phyloP scores from a whole-genome alignment of 345 rosid genomes.

The Gynandropsis gynandra region DNA sequence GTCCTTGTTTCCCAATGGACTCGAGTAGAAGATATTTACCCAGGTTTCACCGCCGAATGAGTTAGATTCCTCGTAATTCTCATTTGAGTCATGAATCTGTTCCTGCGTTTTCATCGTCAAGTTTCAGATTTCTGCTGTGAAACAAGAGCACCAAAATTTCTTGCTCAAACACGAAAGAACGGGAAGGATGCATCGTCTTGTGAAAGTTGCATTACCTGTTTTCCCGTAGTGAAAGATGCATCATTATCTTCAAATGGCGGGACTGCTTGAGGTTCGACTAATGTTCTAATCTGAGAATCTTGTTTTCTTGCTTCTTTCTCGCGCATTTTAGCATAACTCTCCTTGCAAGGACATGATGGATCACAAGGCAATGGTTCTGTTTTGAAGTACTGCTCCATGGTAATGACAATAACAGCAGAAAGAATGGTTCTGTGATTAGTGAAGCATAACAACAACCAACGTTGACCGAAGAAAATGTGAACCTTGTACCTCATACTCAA shows the following conservation, averaged over 20 bases:
- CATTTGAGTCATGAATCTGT: conserved; percentile 13
- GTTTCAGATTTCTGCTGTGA: not conserved
- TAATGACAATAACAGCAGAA: conserved; percentile 5
- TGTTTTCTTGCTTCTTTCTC: conserved; percentile 58
- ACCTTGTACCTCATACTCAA: conserved; percentile 57
- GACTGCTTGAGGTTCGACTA: conserved; percentile 12
- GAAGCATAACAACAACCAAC: conserved; percentile 6
- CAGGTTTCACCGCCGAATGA: conserved; percentile 14
- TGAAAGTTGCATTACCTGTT: conserved; percentile 25
- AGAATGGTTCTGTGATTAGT: not conserved
- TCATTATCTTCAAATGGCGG: conserved; percentile 11
- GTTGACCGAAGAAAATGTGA: conserved; percentile 1
- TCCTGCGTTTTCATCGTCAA: conserved; percentile 15
- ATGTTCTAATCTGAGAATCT: conserved; percentile 12
- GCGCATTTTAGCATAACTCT: conserved; percentile 59
- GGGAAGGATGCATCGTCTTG: too few species aligned
- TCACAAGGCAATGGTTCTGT: conserved; percentile 72
- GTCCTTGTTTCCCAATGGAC: conserved; percentile 1
- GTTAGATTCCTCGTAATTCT: conserved; percentile 13
- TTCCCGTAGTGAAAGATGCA: not conserved
- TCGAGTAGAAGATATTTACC: conserved; percentile 3
- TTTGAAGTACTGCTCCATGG: conserved; percentile 49
- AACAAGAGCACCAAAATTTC: too few species aligned
- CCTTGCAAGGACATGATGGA: conserved; percentile 82
- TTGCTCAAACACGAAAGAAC: conserved; percentile 2